Evolutionary conservation across 192 early-diverging fungal species (phyloP), one percentile per base, ranked within the genome.

Genomic region (Thoreauomyces humboldtii): DNA sequence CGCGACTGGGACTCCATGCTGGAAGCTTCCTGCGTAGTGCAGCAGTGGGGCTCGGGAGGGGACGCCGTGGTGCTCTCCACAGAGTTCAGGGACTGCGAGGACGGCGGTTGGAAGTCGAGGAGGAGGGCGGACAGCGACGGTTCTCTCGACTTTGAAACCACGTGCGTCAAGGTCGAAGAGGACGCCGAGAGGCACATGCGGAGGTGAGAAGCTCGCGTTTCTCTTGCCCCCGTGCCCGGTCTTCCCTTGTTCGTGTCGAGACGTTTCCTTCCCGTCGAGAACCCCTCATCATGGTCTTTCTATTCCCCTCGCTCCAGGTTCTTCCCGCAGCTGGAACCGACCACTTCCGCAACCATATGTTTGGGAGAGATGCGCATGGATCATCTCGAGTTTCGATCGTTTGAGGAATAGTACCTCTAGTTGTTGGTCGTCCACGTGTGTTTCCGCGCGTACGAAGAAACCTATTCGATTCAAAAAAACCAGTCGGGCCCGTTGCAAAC

Each of bases 121-220:
- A n/a, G 48, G 4, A 27, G 21, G 47, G 14, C 41, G 14, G 46
- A 31, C 19, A 42, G 64, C 17, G 32, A 55, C 2, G 51, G 37
- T 63, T n/a, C n/a, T n/a, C n/a, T n/a, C n/a, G 32, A 33, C 41
- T 66, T 66, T 57, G 53, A 55, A 14, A 57, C 64, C 1, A 55
- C 46, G 27, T 42, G 54, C 14, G 53, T 66, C 9, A 66, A 66
- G 7, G 64, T 66, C 25, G 64, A 66, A 9, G 41, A 56, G 61
- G 61, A 9, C 14, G 44, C 5, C 5, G 25, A 46, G 44, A 6
- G 19, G 44, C 14, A 22, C 12, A 7, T 6, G 44, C 44, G 44
- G 44, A 41, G 44, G 5, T 46, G n/a, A 22, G 44, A 12, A 46
- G 3, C 25, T 2, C 44, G n/a, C n/a, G 3, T 46, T 2, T 46